Conservation (phyloP, 2,329 filamentous ascomycete species). For the Ustilaginoidea virens region DNA sequence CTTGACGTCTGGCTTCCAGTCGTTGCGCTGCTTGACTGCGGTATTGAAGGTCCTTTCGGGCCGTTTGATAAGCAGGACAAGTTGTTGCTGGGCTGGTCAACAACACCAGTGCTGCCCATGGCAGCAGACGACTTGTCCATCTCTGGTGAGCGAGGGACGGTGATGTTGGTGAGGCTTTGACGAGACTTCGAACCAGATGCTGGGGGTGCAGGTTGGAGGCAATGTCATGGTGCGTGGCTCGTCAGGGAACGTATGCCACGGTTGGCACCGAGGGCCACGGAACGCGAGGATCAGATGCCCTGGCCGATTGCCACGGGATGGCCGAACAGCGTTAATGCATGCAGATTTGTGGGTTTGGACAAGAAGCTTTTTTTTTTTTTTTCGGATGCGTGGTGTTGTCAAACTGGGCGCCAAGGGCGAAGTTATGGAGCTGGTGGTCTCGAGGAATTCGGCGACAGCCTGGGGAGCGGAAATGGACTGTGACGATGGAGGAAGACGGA, state of each 20-base stretch:
- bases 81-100: slow-evolving; percentile 7
- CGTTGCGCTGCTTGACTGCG: slow-evolving; percentile 7
- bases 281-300: too few species aligned
- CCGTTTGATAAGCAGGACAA: slow-evolving; percentile 1
- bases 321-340: too few species aligned
- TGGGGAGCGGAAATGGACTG: too few species aligned
- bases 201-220: slow-evolving; percentile 1
- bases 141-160: slow-evolving; percentile 8
- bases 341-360: too few species aligned
- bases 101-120: slow-evolving; percentile 6
- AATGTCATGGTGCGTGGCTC: slow-evolving; percentile 20
- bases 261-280: slow-evolving; percentile 2
- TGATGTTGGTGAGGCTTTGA: background rate
- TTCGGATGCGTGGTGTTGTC: too few species aligned
- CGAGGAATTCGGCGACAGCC: too few species aligned
- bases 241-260: slow-evolving; percentile 12
- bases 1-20: slow-evolving; percentile 17
- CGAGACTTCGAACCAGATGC: background rate
- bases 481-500: too few species aligned
- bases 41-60: slow-evolving; percentile 1
- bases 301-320: too few species aligned
- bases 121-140: slow-evolving; percentile 20
- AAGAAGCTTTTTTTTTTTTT: too few species aligned
- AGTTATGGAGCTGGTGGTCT: too few species aligned
- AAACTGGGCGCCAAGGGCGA: too few species aligned